A percentile compares a stretch with the other conserved stretches of the same genome.
These are phyloP conservation scores for Fusarium sp. DNA, from an alignment of 2,329 filamentous ascomycete genomes.

Conservation along the genomic window DNA sequence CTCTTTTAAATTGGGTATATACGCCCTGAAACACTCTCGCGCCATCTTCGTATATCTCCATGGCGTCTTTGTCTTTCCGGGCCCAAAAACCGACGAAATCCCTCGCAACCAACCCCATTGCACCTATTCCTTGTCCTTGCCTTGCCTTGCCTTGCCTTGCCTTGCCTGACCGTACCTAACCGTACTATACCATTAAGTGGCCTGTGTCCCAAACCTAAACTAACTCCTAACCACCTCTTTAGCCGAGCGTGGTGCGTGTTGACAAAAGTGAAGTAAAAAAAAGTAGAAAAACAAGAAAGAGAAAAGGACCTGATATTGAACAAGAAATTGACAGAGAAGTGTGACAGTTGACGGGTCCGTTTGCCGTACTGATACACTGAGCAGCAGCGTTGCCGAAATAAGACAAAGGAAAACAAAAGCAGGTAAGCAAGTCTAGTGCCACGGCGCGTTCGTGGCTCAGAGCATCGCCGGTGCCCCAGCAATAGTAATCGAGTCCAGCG, in stretches of 20 bases:
- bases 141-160: constrained; percentile 1
- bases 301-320: constrained; percentile 20
- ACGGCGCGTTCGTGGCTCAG: constrained; percentile 32
- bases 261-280: background rate
- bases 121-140: constrained; percentile 10
- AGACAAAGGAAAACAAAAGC: constrained; percentile 25
- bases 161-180: constrained; percentile 1
- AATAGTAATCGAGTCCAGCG: constrained; percentile 19
- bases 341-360: constrained; percentile 20
- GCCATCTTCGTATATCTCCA: constrained; percentile 18
- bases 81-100: constrained; percentile 18
- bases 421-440: constrained; percentile 35
- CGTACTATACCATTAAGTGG: constrained; percentile 38
- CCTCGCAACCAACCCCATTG: constrained; percentile 20
- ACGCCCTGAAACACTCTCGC: constrained; percentile 44
- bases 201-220: constrained; percentile 35
- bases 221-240: constrained; percentile 33
- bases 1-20: constrained; percentile 52
- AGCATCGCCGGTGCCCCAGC: constrained; percentile 11
- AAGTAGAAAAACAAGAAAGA: background rate
- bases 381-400: constrained; percentile 13
- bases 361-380: constrained; percentile 37
- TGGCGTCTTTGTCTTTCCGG: constrained; percentile 17
- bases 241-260: constrained; percentile 21
- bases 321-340: constrained; percentile 24